Evolutionary conservation across 2,329 filamentous ascomycete species (phyloP), one percentile per base, ranked within the genome.

Genomic region (Cladorrhinum sp.): DNA sequence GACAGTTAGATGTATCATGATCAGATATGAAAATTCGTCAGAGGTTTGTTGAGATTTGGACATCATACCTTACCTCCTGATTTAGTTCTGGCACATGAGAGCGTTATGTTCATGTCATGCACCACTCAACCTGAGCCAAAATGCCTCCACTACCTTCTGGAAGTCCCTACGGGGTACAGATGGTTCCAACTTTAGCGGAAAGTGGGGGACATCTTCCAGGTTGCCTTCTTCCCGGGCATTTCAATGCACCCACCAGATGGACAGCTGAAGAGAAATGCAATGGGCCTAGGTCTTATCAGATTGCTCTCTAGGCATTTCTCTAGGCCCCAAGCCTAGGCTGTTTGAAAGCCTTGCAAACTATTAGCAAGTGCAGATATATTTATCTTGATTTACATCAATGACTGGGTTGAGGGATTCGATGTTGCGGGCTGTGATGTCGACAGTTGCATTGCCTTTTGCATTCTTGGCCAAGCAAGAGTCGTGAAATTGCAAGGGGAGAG

Each of bases 1-100:
- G 55, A 45, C 16, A 45, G n/a, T 45, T 12, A 45, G 18, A 45
- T 45, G 41, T 22, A 59, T 62, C 63, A 61, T 58, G 58, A 57
- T 57, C 24, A 50, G 55, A 53, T 29, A 54, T 54, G 45, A 20
- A 45, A 36, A 36, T 36, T 13, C 3, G 32, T 36, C 32, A 36
- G 32, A 38, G 29, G 12, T 24, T 41, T 27, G 49, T 22, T 24
- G 23, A 52, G 41, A 12, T 22, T 49, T 36, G 32, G 32, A 36
- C 9, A 36, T 36, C 12, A 36, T 13, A 36, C 32, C 32, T 36
- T 13, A 36, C 32, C 32, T 36, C 32, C 32, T 36, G 32, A 36
- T 36, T 12, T 36, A 13, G 10, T 36, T 36, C 9, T 12, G 32
- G 16, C 10, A 13, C 32, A 36, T 16, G 32, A 36, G 16, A 36